These are phyloP conservation scores for Epipyxis sp. DNA, from an alignment of 108 stramenopile genomes.

Conservation along the genomic window DNA sequence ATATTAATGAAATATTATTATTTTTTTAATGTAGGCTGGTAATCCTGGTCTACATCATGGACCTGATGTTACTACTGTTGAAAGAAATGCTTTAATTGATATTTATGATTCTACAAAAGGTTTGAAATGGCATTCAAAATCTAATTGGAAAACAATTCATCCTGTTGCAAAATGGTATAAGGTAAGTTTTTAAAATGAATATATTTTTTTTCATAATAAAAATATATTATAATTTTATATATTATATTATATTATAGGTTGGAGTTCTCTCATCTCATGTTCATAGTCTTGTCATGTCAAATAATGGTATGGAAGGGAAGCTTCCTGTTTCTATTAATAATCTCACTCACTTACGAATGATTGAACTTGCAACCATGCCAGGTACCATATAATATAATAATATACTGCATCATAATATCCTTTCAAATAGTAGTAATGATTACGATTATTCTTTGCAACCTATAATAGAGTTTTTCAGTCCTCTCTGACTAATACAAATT, in stretches of 20 bases:
- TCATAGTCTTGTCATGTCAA: constrained; percentile 32
- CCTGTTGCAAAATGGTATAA: constrained; percentile 24
- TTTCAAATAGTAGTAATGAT: no score
- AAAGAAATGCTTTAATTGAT: background rate
- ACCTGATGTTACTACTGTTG: constrained; percentile 5
- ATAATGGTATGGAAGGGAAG: constrained; percentile 19
- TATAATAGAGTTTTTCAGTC: no score
- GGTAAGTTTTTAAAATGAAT: background rate
- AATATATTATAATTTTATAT: no score
- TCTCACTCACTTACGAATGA: constrained; percentile 18
- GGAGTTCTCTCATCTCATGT: constrained; percentile 28
- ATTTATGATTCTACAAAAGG: constrained; percentile 14
- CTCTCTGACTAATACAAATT: no score
- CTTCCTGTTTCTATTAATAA: background rate
- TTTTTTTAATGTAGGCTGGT: no score
- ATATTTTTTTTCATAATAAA: no score
- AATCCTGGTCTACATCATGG: constrained; percentile 31
- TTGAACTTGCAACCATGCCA: constrained; percentile 34
- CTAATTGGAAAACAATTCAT: background rate
- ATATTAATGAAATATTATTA: no score
- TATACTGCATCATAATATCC: no score
- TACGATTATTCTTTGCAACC: no score
- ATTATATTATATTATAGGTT: background rate
- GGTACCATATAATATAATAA: no score
- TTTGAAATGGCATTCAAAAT: background rate